Evolutionary conservation across 192 early-diverging fungal genomes (phyloP).

Genomic region (Coemansia sp.): DNA sequence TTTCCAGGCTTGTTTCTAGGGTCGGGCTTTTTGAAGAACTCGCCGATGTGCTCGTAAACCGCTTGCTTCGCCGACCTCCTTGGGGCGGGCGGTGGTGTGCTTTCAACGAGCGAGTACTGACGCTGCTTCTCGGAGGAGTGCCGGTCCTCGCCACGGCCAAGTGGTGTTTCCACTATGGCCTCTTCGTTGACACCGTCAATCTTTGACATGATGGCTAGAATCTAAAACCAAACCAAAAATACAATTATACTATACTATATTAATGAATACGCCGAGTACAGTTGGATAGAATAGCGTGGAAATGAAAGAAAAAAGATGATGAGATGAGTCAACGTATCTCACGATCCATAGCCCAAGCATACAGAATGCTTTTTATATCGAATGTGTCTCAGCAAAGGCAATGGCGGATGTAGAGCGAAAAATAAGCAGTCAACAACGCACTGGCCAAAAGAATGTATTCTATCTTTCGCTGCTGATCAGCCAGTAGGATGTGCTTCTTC

Average conservation of each 20-base stretch:
- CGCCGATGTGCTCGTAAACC: constrained; percentile 15
- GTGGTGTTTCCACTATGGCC: neutral
- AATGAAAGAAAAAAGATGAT: neutral
- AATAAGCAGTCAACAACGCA: too few species aligned
- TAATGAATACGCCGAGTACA: neutral
- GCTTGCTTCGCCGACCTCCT: neutral
- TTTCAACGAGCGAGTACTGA: neutral
- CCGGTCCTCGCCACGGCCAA: neutral
- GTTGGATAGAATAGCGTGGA: neutral
- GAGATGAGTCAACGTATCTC: neutral
- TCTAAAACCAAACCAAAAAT: neutral
- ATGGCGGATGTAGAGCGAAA: too few species aligned
- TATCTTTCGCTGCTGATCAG: too few species aligned
- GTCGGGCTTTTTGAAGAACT: constrained; percentile 39
- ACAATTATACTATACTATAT: neutral
- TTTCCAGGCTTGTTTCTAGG: constrained; percentile 34
- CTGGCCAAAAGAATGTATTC: too few species aligned
- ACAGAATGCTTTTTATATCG: too few species aligned
- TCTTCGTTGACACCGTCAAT: neutral
- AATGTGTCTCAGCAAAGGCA: too few species aligned
- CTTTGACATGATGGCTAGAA: neutral
- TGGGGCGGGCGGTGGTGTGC: neutral
- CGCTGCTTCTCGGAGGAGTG: neutral
- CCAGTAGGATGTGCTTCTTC: too few species aligned
- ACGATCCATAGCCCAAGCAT: too few species aligned